phyloP scores from a whole-genome alignment of 2,329 filamentous ascomycete species.

The Apiospora aurea region DNA sequence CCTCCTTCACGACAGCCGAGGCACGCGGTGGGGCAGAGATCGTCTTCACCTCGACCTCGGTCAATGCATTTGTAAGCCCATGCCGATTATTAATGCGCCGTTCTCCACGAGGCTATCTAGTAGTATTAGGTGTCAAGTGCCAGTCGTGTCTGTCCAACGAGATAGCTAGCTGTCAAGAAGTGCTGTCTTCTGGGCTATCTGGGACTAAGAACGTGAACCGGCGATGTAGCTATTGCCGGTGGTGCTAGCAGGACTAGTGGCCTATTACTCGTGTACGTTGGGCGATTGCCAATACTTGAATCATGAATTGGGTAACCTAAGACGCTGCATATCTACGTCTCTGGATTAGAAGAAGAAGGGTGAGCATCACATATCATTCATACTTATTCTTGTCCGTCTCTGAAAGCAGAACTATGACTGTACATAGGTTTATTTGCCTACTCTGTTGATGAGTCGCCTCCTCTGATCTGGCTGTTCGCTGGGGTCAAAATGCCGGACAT shows the following conservation, averaged over 20 bases:
- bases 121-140: too few species aligned
- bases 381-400: too few species aligned
- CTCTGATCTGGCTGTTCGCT: neutral
- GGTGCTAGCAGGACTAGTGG: neutral
- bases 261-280: neutral
- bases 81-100: neutral
- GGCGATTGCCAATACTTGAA: neutral
- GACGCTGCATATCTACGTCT: neutral
- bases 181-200: neutral
- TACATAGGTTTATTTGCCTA: too few species aligned
- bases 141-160: neutral
- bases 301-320: neutral
- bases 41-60: slow-evolving; percentile 14
- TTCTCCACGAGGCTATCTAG: neutral
- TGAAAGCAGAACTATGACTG: too few species aligned
- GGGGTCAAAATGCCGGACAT: neutral
- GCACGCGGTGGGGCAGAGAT: slow-evolving; percentile 13
- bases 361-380: too few species aligned
- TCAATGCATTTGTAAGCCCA: slow-evolving; percentile 10
- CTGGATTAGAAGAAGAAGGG: too few species aligned
- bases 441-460: too few species aligned
- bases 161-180: neutral
- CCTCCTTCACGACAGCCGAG: slow-evolving; percentile 8
- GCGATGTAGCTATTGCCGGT: neutral
- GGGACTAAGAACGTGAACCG: neutral